Evolutionary conservation across 306 rosid genomes (phyloP).

Genomic region (Fragaria ananassa): DNA sequence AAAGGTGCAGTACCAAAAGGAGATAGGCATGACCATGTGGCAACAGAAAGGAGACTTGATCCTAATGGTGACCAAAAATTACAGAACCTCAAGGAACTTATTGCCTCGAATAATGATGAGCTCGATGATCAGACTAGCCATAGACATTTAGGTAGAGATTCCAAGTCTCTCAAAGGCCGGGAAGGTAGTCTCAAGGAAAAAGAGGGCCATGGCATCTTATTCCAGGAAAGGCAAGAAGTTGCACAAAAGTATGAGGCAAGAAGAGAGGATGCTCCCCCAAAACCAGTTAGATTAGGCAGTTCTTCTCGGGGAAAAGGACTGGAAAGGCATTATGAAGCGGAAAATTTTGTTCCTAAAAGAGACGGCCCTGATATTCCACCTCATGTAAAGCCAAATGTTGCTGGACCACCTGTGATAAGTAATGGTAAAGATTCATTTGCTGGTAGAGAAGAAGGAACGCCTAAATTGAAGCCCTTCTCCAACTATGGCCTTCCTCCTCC

Average conservation of each 20-base stretch:
- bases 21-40: conserved; percentile 29
- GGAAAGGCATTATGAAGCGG: conserved; percentile 44
- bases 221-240: conserved; percentile 42
- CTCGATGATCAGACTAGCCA: conserved; percentile 36
- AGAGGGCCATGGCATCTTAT: conserved; percentile 31
- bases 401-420: conserved; percentile 36
- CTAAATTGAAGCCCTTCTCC: conserved; percentile 48
- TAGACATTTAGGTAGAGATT: conserved; percentile 38
- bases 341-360: conserved; percentile 33
- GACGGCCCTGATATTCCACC: conserved; percentile 36
- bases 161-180: conserved; percentile 31
- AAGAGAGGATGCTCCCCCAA: conserved; percentile 36
- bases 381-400: conserved; percentile 34
- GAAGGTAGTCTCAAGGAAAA: conserved; percentile 39
- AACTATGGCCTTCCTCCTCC: conserved; percentile 76
- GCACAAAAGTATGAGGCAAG: conserved; percentile 40
- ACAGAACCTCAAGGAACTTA: conserved; percentile 39
- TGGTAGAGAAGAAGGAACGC: conserved; percentile 46
- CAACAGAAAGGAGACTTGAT: conserved; percentile 29
- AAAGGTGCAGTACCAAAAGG: conserved; percentile 40
- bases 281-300: conserved; percentile 35
- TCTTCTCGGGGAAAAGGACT: conserved; percentile 53
- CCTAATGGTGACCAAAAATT: conserved; percentile 34
- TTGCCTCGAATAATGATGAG: conserved; percentile 40
- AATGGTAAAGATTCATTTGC: conserved; percentile 37